A percentile compares a stretch with the other conserved stretches of the same genome.
phyloP scores from a whole-genome alignment of 371 early-diverging fungal genomes.

The Mortierella sp. region DNA sequence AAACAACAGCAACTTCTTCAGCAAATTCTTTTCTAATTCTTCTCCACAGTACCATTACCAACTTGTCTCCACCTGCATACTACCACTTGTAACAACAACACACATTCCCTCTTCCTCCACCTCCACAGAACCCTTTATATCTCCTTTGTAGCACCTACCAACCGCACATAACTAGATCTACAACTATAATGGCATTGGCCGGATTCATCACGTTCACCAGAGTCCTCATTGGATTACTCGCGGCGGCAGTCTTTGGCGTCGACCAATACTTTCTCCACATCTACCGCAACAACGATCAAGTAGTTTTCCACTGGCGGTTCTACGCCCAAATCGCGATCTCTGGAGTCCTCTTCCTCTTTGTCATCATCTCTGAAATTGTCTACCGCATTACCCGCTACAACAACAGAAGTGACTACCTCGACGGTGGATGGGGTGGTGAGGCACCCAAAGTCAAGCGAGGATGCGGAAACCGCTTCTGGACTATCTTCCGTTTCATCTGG shows the following conservation, averaged over 20 bases:
- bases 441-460: not conserved
- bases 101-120: not conserved
- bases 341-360: conserved; percentile 18
- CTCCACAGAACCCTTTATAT: not conserved
- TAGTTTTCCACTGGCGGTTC: conserved; percentile 34
- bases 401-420: not conserved
- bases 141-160: not conserved
- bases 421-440: not conserved
- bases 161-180: not conserved
- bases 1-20: not conserved
- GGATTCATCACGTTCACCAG: conserved; percentile 20
- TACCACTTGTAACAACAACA: too few species aligned
- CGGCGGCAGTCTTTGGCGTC: conserved; percentile 19
- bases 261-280: conserved; percentile 36
- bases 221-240: conserved; percentile 7
- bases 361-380: conserved; percentile 21
- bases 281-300: conserved; percentile 2
- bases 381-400: conserved; percentile 13
- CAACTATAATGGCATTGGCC: conserved; percentile 18
- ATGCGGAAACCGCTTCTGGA: conserved; percentile 12
- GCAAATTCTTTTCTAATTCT: not conserved
- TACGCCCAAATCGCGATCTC: conserved; percentile 6
- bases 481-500: conserved; percentile 23
- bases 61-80: not conserved
- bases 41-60: not conserved